Conservation (phyloP, 2,329 filamentous ascomycete species). For the Penicillium oxalicum region DNA sequence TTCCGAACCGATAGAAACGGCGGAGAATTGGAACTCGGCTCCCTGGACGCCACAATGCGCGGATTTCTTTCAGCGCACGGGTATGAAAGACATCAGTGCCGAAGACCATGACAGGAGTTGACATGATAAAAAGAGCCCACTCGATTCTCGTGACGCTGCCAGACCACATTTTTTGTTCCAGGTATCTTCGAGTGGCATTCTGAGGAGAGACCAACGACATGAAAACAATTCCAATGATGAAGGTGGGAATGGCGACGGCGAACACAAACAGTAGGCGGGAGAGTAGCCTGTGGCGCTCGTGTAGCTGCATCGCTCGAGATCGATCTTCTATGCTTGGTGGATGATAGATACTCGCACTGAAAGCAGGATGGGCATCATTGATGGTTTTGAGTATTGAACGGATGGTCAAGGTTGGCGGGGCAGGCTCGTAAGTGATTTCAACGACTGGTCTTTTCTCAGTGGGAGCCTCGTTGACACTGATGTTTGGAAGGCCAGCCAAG, state of each 20-base stretch:
- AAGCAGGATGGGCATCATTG: slow-evolving; percentile 57
- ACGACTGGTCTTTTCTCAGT: slow-evolving; percentile 61
- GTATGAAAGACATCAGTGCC: slow-evolving; percentile 80
- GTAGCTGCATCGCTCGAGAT: slow-evolving; percentile 63
- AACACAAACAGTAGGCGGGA: slow-evolving; percentile 65
- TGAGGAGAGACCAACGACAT: slow-evolving; percentile 69
- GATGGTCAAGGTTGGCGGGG: slow-evolving; percentile 64
- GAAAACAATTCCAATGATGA: slow-evolving; percentile 81
- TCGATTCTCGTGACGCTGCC: slow-evolving; percentile 68
- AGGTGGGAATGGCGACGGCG: slow-evolving; percentile 69
- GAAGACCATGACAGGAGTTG: slow-evolving; percentile 82
- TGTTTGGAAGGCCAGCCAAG: slow-evolving; percentile 45
- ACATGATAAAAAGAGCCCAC: slow-evolving; percentile 72
- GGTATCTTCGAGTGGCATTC: slow-evolving; percentile 54
- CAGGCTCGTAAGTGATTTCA: slow-evolving; percentile 63
- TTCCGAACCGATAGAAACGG: slow-evolving; percentile 86
- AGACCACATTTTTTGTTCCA: slow-evolving; percentile 65
- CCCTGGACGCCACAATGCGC: slow-evolving; percentile 67
- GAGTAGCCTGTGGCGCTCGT: slow-evolving; percentile 63
- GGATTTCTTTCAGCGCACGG: slow-evolving; percentile 71
- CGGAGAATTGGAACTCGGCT: slow-evolving; percentile 67
- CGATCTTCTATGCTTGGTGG: slow-evolving; percentile 78
- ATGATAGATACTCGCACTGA: slow-evolving; percentile 67
- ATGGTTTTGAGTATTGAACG: slow-evolving; percentile 67
- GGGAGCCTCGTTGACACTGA: slow-evolving; percentile 38